These are phyloP conservation scores for Neonectria neomacrospora DNA, from an alignment of 2,329 filamentous ascomycete genomes.

Conservation along the genomic window DNA sequence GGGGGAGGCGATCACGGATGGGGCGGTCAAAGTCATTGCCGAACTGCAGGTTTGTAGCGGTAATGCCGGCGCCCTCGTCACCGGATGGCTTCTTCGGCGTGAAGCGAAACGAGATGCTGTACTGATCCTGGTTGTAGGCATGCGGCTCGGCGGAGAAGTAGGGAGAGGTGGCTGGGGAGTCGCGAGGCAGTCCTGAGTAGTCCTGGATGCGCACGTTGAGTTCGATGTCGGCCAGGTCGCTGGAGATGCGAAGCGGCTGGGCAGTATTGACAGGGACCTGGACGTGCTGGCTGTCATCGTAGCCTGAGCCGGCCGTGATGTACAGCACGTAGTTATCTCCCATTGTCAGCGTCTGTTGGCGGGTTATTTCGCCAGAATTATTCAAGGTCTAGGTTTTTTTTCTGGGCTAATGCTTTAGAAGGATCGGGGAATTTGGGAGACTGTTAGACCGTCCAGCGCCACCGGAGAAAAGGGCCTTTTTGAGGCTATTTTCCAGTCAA, in stretches of 20 bases:
- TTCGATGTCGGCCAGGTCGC: conserved; percentile 71
- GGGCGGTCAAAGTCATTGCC: conserved; percentile 96
- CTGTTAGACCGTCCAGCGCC: not conserved
- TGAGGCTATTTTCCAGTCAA: conserved; percentile 9
- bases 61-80: conserved; percentile 59
- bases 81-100: conserved; percentile 67
- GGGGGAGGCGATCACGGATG: conserved; percentile 85
- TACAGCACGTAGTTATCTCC: conserved; percentile 80
- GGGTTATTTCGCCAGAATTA: not conserved
- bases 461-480: not conserved
- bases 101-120: conserved; percentile 85
- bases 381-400: not conserved
- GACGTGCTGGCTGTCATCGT: conserved; percentile 78
- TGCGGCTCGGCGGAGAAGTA: conserved; percentile 83
- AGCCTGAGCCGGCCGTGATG: conserved; percentile 83
- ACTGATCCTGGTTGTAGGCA: conserved; percentile 75
- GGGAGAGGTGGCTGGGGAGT: conserved; percentile 74
- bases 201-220: conserved; percentile 79
- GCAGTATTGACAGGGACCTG: conserved; percentile 80
- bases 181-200: conserved; percentile 75
- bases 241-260: conserved; percentile 70
- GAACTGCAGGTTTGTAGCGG: conserved; percentile 81
- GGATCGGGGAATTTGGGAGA: conserved; percentile 7
- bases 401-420: not conserved
- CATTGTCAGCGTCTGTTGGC: conserved; percentile 52